A percentile compares a stretch with the other conserved stretches of the same genome.
Evolutionary conservation across 1,139 yeast genomes (phyloP).

Genomic region (Blastobotrys serpentis): DNA sequence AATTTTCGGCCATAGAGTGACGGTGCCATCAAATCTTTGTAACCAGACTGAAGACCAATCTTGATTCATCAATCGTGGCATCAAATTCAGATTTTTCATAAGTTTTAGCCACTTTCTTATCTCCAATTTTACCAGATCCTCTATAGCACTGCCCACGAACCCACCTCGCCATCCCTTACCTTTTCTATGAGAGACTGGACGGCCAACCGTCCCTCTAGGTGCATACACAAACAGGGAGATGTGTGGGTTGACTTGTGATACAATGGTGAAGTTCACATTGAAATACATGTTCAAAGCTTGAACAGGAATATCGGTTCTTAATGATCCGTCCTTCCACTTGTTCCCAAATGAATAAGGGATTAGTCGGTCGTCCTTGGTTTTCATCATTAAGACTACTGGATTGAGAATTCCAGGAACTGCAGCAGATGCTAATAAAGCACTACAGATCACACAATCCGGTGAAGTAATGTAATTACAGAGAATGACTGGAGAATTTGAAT

Average conservation of each 20-base stretch:
- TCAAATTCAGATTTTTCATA: conserved; percentile 60
- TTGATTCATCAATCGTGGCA: conserved; percentile 69
- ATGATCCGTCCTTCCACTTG: conserved; percentile 73
- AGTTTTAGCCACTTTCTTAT: conserved; percentile 73
- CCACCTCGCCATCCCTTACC: conserved; percentile 70
- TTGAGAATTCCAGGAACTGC: conserved; percentile 85
- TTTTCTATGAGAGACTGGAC: conserved; percentile 68
- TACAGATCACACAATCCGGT: conserved; percentile 83
- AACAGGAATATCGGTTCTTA: conserved; percentile 70
- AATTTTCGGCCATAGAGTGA: conserved; percentile 75
- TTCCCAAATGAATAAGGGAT: conserved; percentile 72
- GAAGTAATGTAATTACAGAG: conserved; percentile 74
- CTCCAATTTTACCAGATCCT: conserved; percentile 68
- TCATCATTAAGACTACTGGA: conserved; percentile 80
- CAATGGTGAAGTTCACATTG: conserved; percentile 72
- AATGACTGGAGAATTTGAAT: conserved; percentile 79
- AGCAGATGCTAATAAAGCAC: conserved; percentile 70
- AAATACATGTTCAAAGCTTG: conserved; percentile 71
- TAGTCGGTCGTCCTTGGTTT: conserved; percentile 47
- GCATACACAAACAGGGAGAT: conserved; percentile 74
- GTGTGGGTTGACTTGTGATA: conserved; percentile 83
- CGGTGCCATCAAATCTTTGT: conserved; percentile 71
- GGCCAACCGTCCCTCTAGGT: conserved; percentile 77
- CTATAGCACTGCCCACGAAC: conserved; percentile 68
- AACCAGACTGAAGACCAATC: conserved; percentile 81